phyloP scores from a whole-genome alignment of 495 filamentous ascomycete species.

The Parathielavia hyrcaniae region DNA sequence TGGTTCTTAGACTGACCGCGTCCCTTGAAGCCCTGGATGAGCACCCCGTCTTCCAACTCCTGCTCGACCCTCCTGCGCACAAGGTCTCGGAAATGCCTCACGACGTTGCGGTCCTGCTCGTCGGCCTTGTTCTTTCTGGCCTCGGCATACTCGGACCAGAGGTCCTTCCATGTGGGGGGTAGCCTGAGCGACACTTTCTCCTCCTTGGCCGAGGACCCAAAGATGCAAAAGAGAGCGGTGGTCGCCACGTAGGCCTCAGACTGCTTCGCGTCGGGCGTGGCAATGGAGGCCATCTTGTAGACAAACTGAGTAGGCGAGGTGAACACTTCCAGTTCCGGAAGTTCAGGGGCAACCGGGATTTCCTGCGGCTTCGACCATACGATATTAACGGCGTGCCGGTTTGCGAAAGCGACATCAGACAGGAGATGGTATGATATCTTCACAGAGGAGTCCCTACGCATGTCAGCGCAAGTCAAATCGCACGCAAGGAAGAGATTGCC shows the following conservation, averaged over 20 bases:
- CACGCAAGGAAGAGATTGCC: constrained; percentile 17
- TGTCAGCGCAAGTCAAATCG: constrained; percentile 17
- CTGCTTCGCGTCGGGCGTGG: constrained; percentile 71
- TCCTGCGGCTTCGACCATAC: constrained; percentile 76
- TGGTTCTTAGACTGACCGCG: constrained; percentile 45
- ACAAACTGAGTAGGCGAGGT: constrained; percentile 37
- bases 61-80: constrained; percentile 52
- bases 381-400: constrained; percentile 66
- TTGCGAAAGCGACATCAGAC: constrained; percentile 65
- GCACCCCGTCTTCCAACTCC: constrained; percentile 64
- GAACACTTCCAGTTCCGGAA: constrained; percentile 41
- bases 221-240: constrained; percentile 71
- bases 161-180: constrained; percentile 71
- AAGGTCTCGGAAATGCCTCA: constrained; percentile 57
- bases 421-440: constrained; percentile 60
- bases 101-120: constrained; percentile 56
- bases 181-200: constrained; percentile 77
- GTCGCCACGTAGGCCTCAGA: constrained; percentile 84
- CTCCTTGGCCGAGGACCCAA: constrained; percentile 67
- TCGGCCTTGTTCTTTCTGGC: constrained; percentile 62
- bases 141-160: constrained; percentile 73
- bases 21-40: constrained; percentile 66
- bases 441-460: constrained; percentile 55
- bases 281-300: constrained; percentile 67
- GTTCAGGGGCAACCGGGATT: constrained; percentile 35